phyloP scores from a whole-genome alignment of 306 rosid genomes.

The Styphnolobium japonicum region DNA sequence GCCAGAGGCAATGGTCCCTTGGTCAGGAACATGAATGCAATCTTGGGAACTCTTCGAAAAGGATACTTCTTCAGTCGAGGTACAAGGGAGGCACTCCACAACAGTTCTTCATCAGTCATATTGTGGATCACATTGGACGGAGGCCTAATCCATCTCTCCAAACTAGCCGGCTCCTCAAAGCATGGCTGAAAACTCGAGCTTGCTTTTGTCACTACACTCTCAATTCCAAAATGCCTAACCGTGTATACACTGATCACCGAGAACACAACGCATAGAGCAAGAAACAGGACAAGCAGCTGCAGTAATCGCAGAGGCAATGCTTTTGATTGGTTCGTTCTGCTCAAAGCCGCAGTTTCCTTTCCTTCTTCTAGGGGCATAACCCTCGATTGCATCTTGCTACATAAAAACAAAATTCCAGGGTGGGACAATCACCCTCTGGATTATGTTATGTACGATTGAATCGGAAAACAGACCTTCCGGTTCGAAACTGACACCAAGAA shows the following conservation, averaged over 20 bases:
- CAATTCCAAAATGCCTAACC: slow-evolving; percentile 72
- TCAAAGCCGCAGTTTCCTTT: slow-evolving; percentile 41
- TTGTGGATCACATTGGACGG: slow-evolving; percentile 62
- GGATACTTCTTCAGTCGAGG: slow-evolving; percentile 68
- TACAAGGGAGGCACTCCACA: slow-evolving; percentile 83
- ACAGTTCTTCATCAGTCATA: slow-evolving; percentile 68
- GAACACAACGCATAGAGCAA: slow-evolving; percentile 61
- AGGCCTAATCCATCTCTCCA: slow-evolving; percentile 67
- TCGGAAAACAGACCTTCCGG: background rate
- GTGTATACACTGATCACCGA: slow-evolving; percentile 67
- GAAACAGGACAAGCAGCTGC: slow-evolving; percentile 59
- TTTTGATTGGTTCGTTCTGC: slow-evolving; percentile 51
- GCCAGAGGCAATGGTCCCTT: slow-evolving; percentile 92
- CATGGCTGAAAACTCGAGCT: slow-evolving; percentile 68
- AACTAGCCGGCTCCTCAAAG: slow-evolving; percentile 45
- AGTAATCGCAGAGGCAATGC: slow-evolving; percentile 64
- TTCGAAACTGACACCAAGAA: background rate
- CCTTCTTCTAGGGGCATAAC: slow-evolving; percentile 74
- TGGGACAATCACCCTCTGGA: background rate
- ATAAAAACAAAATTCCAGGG: background rate
- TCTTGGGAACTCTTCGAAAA: slow-evolving; percentile 72
- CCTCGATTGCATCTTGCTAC: slow-evolving; percentile 73
- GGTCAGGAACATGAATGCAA: slow-evolving; percentile 94
- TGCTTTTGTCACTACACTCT: slow-evolving; percentile 42
- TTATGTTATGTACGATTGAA: background rate